phyloP scores from a whole-genome alignment of 2,329 filamentous ascomycete species.

The Aureobasidium vineae region DNA sequence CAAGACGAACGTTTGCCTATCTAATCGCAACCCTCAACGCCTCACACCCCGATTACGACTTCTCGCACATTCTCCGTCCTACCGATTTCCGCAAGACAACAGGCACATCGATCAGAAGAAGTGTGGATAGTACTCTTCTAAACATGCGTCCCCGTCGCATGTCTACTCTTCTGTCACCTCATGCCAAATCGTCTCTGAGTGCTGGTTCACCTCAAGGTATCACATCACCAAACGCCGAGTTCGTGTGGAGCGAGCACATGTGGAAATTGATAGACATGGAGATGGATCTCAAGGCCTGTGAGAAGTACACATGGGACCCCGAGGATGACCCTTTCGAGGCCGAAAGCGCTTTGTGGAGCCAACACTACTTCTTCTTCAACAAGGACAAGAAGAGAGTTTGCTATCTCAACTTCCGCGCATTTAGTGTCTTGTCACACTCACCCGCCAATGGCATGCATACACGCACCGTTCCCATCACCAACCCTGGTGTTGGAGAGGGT shows the following conservation, averaged over 20 bases:
- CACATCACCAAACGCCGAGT: constrained; percentile 26
- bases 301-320: constrained; percentile 84
- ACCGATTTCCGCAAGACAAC: constrained; percentile 87
- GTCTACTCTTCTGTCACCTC: constrained; percentile 38
- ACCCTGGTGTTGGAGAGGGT: constrained; percentile 48
- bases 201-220: constrained; percentile 25
- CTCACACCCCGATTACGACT: constrained; percentile 95
- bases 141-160: constrained; percentile 70
- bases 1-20: constrained; percentile 90
- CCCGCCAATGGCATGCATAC: constrained; percentile 49
- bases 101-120: constrained; percentile 77
- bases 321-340: constrained; percentile 89
- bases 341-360: constrained; percentile 89
- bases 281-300: constrained; percentile 87
- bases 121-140: constrained; percentile 80
- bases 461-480: constrained; percentile 48
- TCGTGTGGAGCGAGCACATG: constrained; percentile 80
- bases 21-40: constrained; percentile 95
- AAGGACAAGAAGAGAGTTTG: constrained; percentile 86
- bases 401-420: constrained; percentile 88
- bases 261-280: constrained; percentile 93
- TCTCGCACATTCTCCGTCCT: constrained; percentile 85
- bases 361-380: constrained; percentile 98
- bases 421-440: constrained; percentile 70
- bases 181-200: constrained; percentile 27